Percentiles rank a stretch among this genome's conserved stretches.
Conservation (phyloP, 1,284 basidiomycete genomes). For the Cronartium ribicola region DNA sequence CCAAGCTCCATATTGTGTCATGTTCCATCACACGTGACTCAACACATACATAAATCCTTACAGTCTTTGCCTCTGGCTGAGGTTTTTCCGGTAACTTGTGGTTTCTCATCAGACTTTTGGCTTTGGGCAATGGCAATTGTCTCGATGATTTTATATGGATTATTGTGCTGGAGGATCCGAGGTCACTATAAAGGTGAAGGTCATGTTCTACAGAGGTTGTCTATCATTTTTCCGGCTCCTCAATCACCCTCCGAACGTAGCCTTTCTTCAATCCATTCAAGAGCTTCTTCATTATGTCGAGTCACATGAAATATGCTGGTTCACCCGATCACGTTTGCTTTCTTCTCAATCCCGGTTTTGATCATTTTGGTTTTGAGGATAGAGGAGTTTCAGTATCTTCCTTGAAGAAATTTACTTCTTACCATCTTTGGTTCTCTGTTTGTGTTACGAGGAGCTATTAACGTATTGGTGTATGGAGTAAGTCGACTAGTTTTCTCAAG, state of each 20-base stretch:
- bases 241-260: slow-evolving; percentile 23
- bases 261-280: neutral
- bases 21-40: no score
- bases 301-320: slow-evolving; percentile 32
- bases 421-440: slow-evolving; percentile 17
- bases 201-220: slow-evolving; percentile 21
- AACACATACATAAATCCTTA: no score
- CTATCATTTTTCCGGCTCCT: slow-evolving; percentile 14
- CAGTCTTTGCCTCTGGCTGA: no score
- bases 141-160: slow-evolving; percentile 9
- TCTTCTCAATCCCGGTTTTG: slow-evolving; percentile 21
- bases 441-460: slow-evolving; percentile 19
- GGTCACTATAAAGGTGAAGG: slow-evolving; percentile 34
- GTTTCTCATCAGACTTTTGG: slow-evolving; percentile 34
- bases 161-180: slow-evolving; percentile 10
- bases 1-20: no score
- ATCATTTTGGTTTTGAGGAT: slow-evolving; percentile 14
- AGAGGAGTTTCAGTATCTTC: neutral
- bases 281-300: slow-evolving; percentile 1
- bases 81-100: no score
- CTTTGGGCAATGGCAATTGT: slow-evolving; percentile 10
- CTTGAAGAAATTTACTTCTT: neutral
- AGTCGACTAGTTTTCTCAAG: neutral
- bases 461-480: slow-evolving; percentile 30
- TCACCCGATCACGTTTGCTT: slow-evolving; percentile 13